phyloP scores from a whole-genome alignment of 2,329 filamentous ascomycete species.

The Ophiostoma tasmaniense region DNA sequence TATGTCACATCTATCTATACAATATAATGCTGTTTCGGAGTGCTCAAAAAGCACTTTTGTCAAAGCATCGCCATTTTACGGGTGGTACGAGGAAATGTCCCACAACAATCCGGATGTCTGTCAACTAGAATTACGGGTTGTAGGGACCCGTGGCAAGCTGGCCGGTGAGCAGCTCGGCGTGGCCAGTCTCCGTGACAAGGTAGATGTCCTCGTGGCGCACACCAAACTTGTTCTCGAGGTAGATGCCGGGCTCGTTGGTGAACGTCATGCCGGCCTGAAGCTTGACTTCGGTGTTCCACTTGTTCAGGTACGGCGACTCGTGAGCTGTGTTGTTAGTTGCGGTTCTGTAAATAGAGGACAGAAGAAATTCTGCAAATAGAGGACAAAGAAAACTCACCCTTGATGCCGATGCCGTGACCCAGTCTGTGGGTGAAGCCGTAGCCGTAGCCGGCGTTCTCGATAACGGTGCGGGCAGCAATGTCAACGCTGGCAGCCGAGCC shows the following conservation, averaged over 20 bases:
- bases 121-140: background rate
- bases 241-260: constrained; percentile 6
- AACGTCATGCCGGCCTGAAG: constrained; percentile 4
- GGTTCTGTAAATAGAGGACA: background rate
- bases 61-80: background rate
- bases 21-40: background rate
- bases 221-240: constrained; percentile 5
- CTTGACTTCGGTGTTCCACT: constrained; percentile 5
- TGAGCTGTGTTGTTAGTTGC: background rate
- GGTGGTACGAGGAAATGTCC: background rate
- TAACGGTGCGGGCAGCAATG: background rate
- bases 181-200: background rate
- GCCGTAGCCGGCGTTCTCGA: constrained; percentile 7
- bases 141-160: constrained; percentile 2
- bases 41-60: background rate
- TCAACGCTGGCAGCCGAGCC: constrained; percentile 6
- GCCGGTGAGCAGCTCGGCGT: constrained; percentile 5
- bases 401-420: constrained; percentile 8
- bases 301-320: constrained; percentile 9
- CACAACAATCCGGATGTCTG: background rate
- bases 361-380: too few relatives aligned
- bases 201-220: constrained; percentile 9
- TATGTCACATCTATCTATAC: background rate
- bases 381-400: background rate
- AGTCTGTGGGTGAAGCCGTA: constrained; percentile 6